Evolutionary conservation across 139 green algal species (phyloP).

Genomic region (Auxenochlorella pyrenoidosa): DNA sequence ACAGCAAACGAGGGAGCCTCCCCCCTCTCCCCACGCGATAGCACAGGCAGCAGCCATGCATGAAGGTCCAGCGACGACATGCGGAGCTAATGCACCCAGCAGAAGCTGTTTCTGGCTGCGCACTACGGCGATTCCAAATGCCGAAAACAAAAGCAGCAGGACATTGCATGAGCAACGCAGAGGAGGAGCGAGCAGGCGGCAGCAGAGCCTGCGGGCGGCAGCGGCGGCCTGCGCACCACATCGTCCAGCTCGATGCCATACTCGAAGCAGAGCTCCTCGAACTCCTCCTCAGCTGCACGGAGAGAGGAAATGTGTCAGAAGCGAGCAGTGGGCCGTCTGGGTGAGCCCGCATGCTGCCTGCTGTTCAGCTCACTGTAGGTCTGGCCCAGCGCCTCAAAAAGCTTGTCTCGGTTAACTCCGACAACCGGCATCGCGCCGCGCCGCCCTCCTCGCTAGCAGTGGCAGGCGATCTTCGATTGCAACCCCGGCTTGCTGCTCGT

Average conservation of each 20-base stretch:
- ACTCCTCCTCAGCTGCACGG: slow-evolving; percentile 94
- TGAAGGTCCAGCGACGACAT: background rate
- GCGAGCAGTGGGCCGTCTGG: background rate
- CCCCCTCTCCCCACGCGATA: no score
- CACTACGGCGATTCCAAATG: background rate
- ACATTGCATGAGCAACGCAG: background rate
- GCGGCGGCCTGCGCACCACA: slow-evolving; percentile 75
- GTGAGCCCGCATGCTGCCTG: slow-evolving; percentile 5
- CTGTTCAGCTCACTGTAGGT: slow-evolving; percentile 81
- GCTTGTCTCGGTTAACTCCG: slow-evolving; percentile 86
- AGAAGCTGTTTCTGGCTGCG: no score
- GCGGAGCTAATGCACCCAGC: no score
- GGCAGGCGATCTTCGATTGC: background rate
- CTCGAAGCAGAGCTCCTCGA: slow-evolving; percentile 98
- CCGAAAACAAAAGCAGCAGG: background rate
- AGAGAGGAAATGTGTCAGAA: background rate
- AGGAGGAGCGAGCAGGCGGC: background rate
- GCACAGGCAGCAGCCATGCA: no score
- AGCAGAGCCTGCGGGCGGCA: background rate
- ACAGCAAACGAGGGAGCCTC: no score
- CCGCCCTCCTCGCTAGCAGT: background rate
- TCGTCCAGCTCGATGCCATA: slow-evolving; percentile 99
- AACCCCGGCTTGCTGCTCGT: background rate
- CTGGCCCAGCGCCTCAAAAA: slow-evolving; percentile 90
- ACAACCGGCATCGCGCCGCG: slow-evolving; percentile 86